Conservation (phyloP, 768 basidiomycete species). For the Lentinula guzmanii region DNA sequence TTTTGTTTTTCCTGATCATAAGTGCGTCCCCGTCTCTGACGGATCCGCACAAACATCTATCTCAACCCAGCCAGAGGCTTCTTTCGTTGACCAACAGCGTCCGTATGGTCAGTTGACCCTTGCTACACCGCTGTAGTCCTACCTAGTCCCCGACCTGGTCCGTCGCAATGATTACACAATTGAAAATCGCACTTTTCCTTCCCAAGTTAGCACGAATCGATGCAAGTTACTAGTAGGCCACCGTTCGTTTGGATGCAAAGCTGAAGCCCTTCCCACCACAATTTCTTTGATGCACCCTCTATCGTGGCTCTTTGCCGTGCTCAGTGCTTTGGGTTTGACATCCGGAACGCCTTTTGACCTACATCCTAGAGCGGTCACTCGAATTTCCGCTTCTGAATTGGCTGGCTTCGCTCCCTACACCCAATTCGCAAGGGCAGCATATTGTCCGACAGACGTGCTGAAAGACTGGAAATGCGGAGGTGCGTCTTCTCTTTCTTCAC, state of each 20-base stretch:
- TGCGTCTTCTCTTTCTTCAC: background rate
- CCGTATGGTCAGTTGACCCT: too few relatives aligned
- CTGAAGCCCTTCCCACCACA: background rate
- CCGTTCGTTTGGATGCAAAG: background rate
- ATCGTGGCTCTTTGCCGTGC: background rate
- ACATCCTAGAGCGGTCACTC: slow-evolving; percentile 8
- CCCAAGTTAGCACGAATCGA: too few relatives aligned
- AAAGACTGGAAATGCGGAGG: slow-evolving; percentile 33
- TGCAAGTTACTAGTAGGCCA: too few relatives aligned
- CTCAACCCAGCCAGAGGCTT: too few relatives aligned
- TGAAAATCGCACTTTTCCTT: too few relatives aligned
- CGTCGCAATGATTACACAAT: too few relatives aligned
- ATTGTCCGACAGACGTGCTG: slow-evolving; percentile 28
- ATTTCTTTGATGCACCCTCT: background rate
- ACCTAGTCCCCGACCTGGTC: too few relatives aligned
- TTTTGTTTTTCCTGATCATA: too few relatives aligned
- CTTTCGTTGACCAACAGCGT: too few relatives aligned
- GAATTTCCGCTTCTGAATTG: slow-evolving; percentile 15
- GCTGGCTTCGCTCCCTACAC: slow-evolving; percentile 27
- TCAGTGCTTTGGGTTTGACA: background rate
- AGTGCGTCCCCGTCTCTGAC: too few relatives aligned
- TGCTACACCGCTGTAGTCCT: too few relatives aligned
- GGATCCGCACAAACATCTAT: too few relatives aligned
- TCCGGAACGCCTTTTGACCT: background rate
- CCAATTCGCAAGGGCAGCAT: slow-evolving; percentile 38